Evolutionary conservation across 1,139 yeast species (phyloP).

Genomic region (Protomyces macrosporus): DNA sequence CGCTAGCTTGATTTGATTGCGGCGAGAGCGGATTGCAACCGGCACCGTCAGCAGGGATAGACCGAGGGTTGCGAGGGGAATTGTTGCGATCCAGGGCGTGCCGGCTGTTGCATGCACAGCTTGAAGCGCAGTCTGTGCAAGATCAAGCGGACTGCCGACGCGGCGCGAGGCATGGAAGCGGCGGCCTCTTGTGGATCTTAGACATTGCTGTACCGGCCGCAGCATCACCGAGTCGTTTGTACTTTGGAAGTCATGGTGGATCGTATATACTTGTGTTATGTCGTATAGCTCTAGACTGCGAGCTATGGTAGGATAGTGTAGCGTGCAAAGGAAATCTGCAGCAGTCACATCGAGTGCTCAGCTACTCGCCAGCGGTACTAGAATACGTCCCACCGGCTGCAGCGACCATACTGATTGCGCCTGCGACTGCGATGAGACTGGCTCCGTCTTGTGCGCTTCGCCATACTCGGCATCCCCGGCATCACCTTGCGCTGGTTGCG

Average conservation of each 20-base stretch:
- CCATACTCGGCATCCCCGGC: not conserved
- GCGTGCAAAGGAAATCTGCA: not conserved
- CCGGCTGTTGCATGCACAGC: conserved; percentile 3
- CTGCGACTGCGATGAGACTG: not conserved
- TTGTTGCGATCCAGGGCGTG: conserved; percentile 1
- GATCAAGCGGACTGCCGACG: not conserved
- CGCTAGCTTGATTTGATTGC: not conserved
- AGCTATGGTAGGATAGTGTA: too few relatives aligned
- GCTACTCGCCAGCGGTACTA: not conserved
- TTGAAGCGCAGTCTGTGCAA: not conserved
- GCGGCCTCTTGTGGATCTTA: not conserved
- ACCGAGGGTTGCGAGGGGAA: conserved; percentile 6
- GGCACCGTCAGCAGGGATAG: conserved; percentile 17
- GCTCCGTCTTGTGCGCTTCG: not conserved
- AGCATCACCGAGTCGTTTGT: too few relatives aligned
- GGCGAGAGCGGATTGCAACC: conserved; percentile 9
- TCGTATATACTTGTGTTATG: too few relatives aligned
- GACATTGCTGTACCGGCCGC: too few relatives aligned
- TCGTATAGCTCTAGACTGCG: too few relatives aligned
- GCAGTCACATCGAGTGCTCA: not conserved
- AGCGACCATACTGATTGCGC: not conserved
- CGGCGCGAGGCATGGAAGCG: not conserved
- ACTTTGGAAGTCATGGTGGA: too few relatives aligned
- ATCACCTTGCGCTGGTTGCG: not conserved
- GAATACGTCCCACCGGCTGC: not conserved